A percentile compares a stretch with the other conserved stretches of the same genome.
These are phyloP conservation scores for Tricholoma furcatifolium DNA, from an alignment of 768 basidiomycete species.

Conservation along the genomic window DNA sequence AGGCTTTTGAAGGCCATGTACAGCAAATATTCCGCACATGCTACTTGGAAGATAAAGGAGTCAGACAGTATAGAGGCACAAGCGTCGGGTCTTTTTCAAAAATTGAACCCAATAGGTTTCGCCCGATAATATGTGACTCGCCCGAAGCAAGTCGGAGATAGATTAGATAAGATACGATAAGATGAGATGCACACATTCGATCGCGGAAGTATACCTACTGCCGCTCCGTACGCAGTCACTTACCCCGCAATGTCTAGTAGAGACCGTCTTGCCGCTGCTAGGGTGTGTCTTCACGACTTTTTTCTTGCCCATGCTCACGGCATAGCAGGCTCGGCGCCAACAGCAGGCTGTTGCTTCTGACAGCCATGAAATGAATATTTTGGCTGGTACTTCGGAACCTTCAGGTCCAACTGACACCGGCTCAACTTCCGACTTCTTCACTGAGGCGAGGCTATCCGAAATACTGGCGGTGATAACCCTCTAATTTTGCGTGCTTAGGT, in stretches of 20 bases:
- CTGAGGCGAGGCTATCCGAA: constrained; percentile 27
- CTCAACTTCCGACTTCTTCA: constrained; percentile 29
- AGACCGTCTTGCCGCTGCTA: constrained; percentile 38
- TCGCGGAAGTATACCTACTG: not conserved
- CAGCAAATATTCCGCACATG: constrained; percentile 94
- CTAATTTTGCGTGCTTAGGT: constrained; percentile 25
- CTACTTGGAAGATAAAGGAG: constrained; percentile 12
- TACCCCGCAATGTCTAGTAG: constrained; percentile 25
- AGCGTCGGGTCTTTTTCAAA: constrained; percentile 15
- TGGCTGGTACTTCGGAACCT: constrained; percentile 15
- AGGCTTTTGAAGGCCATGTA: constrained; percentile 77
- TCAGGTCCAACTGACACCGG: constrained; percentile 13
- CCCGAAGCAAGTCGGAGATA: constrained; percentile 17
- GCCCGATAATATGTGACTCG: constrained; percentile 18
- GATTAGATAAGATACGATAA: constrained; percentile 11
- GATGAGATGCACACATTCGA: not conserved
- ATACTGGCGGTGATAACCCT: not conserved
- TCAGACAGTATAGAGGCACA: constrained; percentile 5
- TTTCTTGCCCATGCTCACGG: not conserved
- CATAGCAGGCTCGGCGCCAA: constrained; percentile 30
- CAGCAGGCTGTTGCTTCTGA: constrained; percentile 20
- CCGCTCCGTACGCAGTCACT: constrained; percentile 3
- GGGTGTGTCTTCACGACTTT: constrained; percentile 22
- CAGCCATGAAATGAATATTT: constrained; percentile 29
- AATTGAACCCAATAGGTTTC: constrained; percentile 7